Evolutionary conservation across 345 rosid species (phyloP), one percentile per base, ranked within the genome.

Genomic region (Pistacia integerrima): DNA sequence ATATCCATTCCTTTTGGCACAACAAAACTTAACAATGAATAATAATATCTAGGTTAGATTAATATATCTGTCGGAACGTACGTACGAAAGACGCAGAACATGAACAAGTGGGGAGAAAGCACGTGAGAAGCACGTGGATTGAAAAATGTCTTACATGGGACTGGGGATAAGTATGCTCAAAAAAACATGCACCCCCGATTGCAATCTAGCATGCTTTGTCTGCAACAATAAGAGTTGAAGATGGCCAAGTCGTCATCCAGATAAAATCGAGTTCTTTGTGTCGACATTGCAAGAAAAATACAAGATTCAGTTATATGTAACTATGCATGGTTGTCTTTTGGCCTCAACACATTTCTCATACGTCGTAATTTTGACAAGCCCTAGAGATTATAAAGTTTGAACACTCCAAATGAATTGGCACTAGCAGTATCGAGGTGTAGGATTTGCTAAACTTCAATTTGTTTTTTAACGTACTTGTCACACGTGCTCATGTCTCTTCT

Each of bases 41-140:
- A 30, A 30, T 30, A 25, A 25, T 25, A 25, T 25, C 25, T 25
- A 1, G 25, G 25, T 25, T 25, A 0, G 25, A 25, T 25, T 25
- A 25, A 25, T 25, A 25, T 25, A 25, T 25, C 0, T 25, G 25
- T 25, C 25, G 25, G 25, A 25, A 25, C 33, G 33, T 30, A 30
- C 2, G 33, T 30, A 30, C 33, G 33, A 30, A 30, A 30, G 33
- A 30, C 48, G 60, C 72, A 48, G 25, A 73, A 49, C 71, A 61
- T 9, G 56, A 62, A 69, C 73, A 62, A 64, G 58, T 59, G 51
- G 82, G 63, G 25, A 76, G 11, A 22, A 57, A 35, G 60, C 80
- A 79, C 68, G 79, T 77, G 83, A 79, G 60, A 54, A 16, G 38
- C 79, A 74, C 77, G 66, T 80, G 86, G 70, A 49, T 8, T 3